Evolutionary conservation across 345 rosid species (phyloP).

Genomic region (Microthlaspi erraticum): DNA sequence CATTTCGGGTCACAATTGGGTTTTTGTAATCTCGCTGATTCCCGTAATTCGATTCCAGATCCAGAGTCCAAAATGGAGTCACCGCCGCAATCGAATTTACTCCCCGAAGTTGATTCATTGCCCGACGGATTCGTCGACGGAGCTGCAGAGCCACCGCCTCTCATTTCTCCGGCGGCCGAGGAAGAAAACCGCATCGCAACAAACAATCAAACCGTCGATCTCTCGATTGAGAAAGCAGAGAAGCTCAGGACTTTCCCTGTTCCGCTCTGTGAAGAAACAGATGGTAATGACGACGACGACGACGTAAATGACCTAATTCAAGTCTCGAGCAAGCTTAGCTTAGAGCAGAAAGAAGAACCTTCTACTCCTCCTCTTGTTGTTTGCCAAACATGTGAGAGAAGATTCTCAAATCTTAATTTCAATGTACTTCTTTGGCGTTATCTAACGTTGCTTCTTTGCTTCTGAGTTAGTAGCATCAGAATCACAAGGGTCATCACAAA

Average conservation of each 20-base stretch:
- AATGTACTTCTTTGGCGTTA: conserved; percentile 48
- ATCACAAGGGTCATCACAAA: conserved; percentile 47
- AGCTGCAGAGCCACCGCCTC: conserved; percentile 52
- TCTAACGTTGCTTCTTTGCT: conserved; percentile 26
- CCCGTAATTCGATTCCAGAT: conserved; percentile 13
- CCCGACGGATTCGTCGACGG: conserved; percentile 95
- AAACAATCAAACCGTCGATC: conserved; percentile 21
- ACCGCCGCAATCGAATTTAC: conserved; percentile 57
- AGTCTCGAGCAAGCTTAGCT: conserved; percentile 36
- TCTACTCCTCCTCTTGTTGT: conserved; percentile 17
- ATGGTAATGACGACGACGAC: conserved; percentile 46
- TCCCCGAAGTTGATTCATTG: conserved; percentile 89
- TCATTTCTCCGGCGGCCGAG: conserved; percentile 47
- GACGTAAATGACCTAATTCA: conserved; percentile 46
- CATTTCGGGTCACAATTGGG: not conserved
- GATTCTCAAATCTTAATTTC: not conserved
- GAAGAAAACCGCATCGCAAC: conserved; percentile 39
- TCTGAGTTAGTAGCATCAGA: conserved; percentile 13
- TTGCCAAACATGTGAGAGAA: conserved; percentile 35
- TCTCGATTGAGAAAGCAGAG: conserved; percentile 52
- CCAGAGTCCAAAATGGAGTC: conserved; percentile 61
- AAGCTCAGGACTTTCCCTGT: conserved; percentile 69
- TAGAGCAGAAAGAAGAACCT: conserved; percentile 40
- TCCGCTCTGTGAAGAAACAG: conserved; percentile 61
- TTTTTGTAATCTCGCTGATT: conserved; percentile 26